Conservation (phyloP, 1,284 basidiomycete species). For the Moesziomyces antarcticus region DNA sequence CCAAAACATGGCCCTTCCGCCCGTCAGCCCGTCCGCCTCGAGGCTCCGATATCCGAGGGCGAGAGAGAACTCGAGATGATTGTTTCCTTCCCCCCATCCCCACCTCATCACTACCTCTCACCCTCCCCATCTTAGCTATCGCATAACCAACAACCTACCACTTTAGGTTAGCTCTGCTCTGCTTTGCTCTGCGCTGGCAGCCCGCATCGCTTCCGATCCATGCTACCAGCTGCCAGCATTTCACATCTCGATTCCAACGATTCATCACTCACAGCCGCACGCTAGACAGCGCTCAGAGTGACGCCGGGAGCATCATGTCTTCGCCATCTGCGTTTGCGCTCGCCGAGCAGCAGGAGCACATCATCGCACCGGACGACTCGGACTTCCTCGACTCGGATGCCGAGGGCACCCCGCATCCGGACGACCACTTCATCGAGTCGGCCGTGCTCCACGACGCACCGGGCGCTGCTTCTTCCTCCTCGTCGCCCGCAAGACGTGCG, state of each 20-base stretch:
- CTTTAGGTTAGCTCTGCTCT: too few species aligned
- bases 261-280: neutral
- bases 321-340: slow-evolving; percentile 37
- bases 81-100: too few species aligned
- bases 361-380: slow-evolving; percentile 57
- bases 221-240: neutral
- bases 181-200: neutral
- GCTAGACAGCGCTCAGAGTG: neutral
- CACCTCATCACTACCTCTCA: too few species aligned
- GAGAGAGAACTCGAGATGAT: too few species aligned
- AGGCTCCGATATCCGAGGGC: too few species aligned
- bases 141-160: neutral
- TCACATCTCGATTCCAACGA: too few species aligned
- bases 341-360: slow-evolving; percentile 23
- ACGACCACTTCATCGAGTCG: slow-evolving; percentile 31
- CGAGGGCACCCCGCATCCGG: slow-evolving; percentile 21
- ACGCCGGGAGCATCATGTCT: slow-evolving; percentile 20
- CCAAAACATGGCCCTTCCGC: neutral
- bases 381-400: slow-evolving; percentile 59
- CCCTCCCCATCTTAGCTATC: too few species aligned
- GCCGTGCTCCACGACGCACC: slow-evolving; percentile 26
- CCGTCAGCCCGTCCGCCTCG: too few species aligned
- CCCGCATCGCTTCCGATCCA: neutral
- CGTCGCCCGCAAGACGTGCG: neutral
- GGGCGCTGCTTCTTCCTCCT: neutral